Conservation (phyloP, 2,329 filamentous ascomycete species). For the Aspergillus pseudoglaucus region DNA sequence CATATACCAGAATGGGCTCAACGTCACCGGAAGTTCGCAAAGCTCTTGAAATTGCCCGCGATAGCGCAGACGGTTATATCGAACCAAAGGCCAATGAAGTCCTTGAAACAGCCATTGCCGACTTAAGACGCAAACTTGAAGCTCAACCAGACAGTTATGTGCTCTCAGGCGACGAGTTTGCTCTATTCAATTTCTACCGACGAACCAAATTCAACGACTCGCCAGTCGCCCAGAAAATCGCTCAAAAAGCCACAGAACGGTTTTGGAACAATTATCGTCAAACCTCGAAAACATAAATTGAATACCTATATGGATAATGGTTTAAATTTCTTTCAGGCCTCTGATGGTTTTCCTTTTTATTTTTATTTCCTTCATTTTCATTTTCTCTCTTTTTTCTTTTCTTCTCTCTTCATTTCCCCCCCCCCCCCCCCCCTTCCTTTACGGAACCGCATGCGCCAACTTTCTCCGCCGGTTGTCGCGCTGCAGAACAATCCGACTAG, state of each 20-base stretch:
- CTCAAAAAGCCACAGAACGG: slow-evolving; percentile 48
- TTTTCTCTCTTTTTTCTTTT: neutral
- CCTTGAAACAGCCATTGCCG: slow-evolving; percentile 57
- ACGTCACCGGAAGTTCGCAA: slow-evolving; percentile 44
- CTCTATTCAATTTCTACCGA: slow-evolving; percentile 74
- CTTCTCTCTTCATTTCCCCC: no score
- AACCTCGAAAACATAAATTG: slow-evolving; percentile 17
- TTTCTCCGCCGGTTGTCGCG: neutral
- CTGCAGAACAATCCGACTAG: neutral
- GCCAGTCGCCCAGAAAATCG: slow-evolving; percentile 20
- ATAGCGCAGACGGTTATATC: slow-evolving; percentile 59
- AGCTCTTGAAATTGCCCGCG: slow-evolving; percentile 69
- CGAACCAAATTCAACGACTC: slow-evolving; percentile 57
- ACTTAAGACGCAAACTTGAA: slow-evolving; percentile 64
- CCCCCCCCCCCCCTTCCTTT: no score
- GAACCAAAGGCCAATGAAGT: slow-evolving; percentile 58
- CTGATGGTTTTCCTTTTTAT: neutral
- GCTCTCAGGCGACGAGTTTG: slow-evolving; percentile 70
- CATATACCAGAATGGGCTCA: neutral
- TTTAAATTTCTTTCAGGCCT: no score
- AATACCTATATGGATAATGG: neutral
- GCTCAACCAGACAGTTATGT: slow-evolving; percentile 62
- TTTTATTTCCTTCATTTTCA: neutral
- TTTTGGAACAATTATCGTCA: slow-evolving; percentile 47
- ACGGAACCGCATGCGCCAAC: neutral